These are phyloP conservation scores for Kurtzmaniella fragi DNA, from an alignment of 805 yeast genomes.

Conservation along the genomic window DNA sequence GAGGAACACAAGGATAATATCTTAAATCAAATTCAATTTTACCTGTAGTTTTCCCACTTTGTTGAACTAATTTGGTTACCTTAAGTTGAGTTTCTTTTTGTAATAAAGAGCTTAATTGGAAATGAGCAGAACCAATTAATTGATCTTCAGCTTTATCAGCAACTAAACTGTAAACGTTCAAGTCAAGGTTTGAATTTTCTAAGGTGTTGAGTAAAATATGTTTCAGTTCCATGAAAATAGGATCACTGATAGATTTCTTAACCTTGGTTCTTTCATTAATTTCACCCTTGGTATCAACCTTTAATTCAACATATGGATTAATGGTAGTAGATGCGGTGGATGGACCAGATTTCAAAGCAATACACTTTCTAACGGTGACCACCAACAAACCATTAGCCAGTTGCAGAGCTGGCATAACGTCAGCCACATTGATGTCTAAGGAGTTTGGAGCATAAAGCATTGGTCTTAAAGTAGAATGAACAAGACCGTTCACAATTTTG, in stretches of 20 bases:
- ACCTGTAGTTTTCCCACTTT: constrained; percentile 55
- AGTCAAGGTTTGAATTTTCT: constrained; percentile 48
- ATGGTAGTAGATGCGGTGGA: constrained; percentile 33
- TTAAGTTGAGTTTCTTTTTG: constrained; percentile 47
- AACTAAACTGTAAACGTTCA: constrained; percentile 50
- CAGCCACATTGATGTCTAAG: constrained; percentile 69
- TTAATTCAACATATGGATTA: constrained; percentile 54
- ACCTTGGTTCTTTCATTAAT: constrained; percentile 52
- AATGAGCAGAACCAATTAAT: constrained; percentile 41
- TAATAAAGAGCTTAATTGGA: constrained; percentile 55
- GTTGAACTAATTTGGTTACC: constrained; percentile 38
- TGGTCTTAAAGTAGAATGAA: constrained; percentile 68
- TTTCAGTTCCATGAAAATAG: constrained; percentile 64
- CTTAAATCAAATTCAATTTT: constrained; percentile 50
- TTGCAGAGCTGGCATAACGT: constrained; percentile 56
- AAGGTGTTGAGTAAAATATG: constrained; percentile 53
- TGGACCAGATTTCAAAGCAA: constrained; percentile 38
- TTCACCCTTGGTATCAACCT: constrained; percentile 32
- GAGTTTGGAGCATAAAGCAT: constrained; percentile 82
- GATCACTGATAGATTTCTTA: constrained; percentile 51
- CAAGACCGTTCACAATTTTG: constrained; percentile 61
- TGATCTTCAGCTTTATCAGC: constrained; percentile 52
- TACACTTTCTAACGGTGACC: constrained; percentile 53
- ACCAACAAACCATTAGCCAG: constrained; percentile 71
- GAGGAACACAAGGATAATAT: constrained; percentile 46